Conservation (phyloP, 1,284 basidiomycete genomes). For the Porodaedalea pini region DNA sequence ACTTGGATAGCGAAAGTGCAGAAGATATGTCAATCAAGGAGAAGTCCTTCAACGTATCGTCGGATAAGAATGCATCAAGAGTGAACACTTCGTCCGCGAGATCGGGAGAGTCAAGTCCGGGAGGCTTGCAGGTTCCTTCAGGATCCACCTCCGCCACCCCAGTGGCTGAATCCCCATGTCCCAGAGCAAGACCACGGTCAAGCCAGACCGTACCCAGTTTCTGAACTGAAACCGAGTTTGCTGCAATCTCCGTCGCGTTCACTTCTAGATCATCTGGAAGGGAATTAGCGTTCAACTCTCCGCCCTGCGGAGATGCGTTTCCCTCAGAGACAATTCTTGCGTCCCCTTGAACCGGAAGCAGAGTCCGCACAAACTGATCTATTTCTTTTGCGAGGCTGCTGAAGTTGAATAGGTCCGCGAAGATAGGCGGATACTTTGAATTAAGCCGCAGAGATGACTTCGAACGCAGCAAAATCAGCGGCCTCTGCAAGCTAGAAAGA, state of each 20-base stretch:
- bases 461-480: not conserved
- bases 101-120: not conserved
- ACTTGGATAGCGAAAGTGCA: not conserved
- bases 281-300: not conserved
- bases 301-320: not conserved
- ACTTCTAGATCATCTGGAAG: not conserved
- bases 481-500: not conserved
- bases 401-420: not conserved
- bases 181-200: not conserved
- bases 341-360: not conserved
- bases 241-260: not conserved
- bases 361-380: not conserved
- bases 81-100: not conserved
- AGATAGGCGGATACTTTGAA: not conserved
- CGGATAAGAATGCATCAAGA: not conserved
- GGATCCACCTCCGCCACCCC: not conserved
- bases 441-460: not conserved
- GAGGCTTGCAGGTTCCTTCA: not conserved
- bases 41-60: not conserved
- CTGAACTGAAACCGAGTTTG: not conserved
- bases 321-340: not conserved
- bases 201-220: not conserved
- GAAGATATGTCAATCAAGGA: not conserved
- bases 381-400: not conserved
- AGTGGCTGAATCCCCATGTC: not conserved